phyloP scores from a whole-genome alignment of 2,329 filamentous ascomycete species.

The Paecilomyces variotii region DNA sequence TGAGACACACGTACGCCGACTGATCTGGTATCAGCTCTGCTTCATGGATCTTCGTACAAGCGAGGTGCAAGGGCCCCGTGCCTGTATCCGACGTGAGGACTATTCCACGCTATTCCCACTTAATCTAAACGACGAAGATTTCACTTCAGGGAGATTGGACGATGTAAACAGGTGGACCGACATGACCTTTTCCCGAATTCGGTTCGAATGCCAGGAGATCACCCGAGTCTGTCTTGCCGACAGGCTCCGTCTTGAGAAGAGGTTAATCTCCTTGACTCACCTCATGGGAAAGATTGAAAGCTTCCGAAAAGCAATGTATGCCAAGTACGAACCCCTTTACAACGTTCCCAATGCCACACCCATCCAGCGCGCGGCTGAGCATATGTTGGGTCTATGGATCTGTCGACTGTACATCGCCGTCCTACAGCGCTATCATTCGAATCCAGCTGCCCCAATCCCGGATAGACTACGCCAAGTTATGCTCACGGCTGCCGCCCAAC shows the following conservation, averaged over 20 bases:
- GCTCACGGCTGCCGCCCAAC: conserved; percentile 50
- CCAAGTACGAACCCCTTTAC: conserved; percentile 58
- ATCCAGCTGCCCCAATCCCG: conserved; percentile 21
- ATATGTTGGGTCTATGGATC: conserved; percentile 57
- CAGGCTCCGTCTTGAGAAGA: conserved; percentile 54
- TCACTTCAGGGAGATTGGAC: conserved; percentile 39
- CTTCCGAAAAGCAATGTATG: conserved; percentile 57
- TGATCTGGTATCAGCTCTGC: conserved; percentile 72
- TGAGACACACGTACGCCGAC: conserved; percentile 62
- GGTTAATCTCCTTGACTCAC: conserved; percentile 54
- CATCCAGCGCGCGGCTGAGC: conserved; percentile 54
- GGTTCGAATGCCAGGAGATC: conserved; percentile 67
- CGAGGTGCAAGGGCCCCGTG: conserved; percentile 64
- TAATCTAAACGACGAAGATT: conserved; percentile 60
- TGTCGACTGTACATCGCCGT: conserved; percentile 59
- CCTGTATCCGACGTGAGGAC: conserved; percentile 63
- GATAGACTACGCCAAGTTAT: conserved; percentile 57
- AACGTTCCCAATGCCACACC: conserved; percentile 45
- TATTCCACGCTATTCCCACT: conserved; percentile 66
- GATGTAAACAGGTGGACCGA: conserved; percentile 56
- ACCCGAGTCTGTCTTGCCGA: conserved; percentile 64
- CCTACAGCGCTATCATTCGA: conserved; percentile 58
- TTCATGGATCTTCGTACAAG: conserved; percentile 68
- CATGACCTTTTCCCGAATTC: conserved; percentile 58
- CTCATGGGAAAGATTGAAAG: conserved; percentile 61